These are phyloP conservation scores for Collybia sp. DNA, from an alignment of 768 basidiomycete species.

Conservation along the genomic window DNA sequence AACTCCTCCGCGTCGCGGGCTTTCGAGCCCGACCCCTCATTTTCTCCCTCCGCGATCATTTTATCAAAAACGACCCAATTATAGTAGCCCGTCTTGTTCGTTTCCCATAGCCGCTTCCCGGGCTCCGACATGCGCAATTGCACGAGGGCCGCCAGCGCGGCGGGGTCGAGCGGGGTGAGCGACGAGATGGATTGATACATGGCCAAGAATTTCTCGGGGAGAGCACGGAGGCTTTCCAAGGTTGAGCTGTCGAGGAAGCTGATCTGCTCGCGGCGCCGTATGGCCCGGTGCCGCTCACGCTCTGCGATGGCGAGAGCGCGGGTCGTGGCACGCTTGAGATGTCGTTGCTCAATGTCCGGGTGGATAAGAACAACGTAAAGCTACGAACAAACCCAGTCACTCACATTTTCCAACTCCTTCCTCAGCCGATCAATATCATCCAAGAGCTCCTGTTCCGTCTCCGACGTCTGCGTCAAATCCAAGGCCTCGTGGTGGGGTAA, in stretches of 20 bases:
- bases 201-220: conserved; percentile 34
- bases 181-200: conserved; percentile 46
- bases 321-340: conserved; percentile 51
- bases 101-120: conserved; percentile 77
- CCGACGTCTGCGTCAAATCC: conserved; percentile 56
- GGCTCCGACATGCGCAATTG: conserved; percentile 40
- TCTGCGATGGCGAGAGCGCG: conserved; percentile 46
- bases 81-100: conserved; percentile 66
- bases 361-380: conserved; percentile 2
- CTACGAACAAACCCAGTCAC: conserved; percentile 19
- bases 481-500: conserved; percentile 73
- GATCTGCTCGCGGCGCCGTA: conserved; percentile 36
- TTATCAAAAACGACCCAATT: conserved; percentile 71
- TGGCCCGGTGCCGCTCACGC: conserved; percentile 40
- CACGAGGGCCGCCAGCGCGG: conserved; percentile 30
- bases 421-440: conserved; percentile 67
- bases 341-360: conserved; percentile 49
- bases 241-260: conserved; percentile 36
- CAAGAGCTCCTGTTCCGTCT: conserved; percentile 55
- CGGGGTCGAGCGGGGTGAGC: conserved; percentile 40
- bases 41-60: conserved; percentile 11
- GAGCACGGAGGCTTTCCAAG: conserved; percentile 29
- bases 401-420: conserved; percentile 63
- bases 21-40: conserved; percentile 12
- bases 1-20: conserved; percentile 14